Percentiles rank a stretch among this genome's conserved stretches.
phyloP scores from a whole-genome alignment of 1,284 basidiomycete species.

The Rhodotorula sp. region DNA sequence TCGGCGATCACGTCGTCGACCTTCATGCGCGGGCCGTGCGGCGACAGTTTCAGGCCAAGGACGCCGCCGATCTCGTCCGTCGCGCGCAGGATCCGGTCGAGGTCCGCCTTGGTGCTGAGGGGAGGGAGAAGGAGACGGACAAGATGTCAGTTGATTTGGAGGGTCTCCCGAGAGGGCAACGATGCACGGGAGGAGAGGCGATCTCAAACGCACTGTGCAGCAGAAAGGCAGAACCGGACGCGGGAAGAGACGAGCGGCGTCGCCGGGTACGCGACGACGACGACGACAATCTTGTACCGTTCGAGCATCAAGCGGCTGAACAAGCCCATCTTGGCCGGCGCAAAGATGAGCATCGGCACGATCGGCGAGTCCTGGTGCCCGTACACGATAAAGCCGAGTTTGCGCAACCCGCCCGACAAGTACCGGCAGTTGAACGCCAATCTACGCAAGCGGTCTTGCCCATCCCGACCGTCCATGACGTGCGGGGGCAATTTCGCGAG shows the following conservation, averaged over 20 bases:
- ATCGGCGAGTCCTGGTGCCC: slow-evolving; percentile 89
- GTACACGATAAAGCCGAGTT: slow-evolving; percentile 96
- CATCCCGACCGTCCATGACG: slow-evolving; percentile 77
- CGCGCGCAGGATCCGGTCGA: slow-evolving; percentile 80
- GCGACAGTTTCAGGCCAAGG: slow-evolving; percentile 63
- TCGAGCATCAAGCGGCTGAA: slow-evolving; percentile 79
- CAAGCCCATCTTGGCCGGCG: slow-evolving; percentile 86
- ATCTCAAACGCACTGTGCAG: slow-evolving; percentile 60
- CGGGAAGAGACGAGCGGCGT: slow-evolving; percentile 86
- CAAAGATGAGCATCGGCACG: slow-evolving; percentile 87
- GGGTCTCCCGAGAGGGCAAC: not conserved
- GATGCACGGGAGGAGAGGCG: not conserved
- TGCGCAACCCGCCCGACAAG: slow-evolving; percentile 78
- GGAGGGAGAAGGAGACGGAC: not conserved
- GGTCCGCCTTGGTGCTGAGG: slow-evolving; percentile 82
- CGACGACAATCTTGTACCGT: slow-evolving; percentile 70
- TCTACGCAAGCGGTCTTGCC: slow-evolving; percentile 73
- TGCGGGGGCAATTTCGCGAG: slow-evolving; percentile 64
- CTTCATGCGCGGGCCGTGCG: slow-evolving; percentile 54
- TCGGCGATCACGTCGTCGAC: slow-evolving; percentile 72
- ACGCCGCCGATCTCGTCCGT: slow-evolving; percentile 89
- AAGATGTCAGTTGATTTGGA: not conserved
- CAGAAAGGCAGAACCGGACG: slow-evolving; percentile 91
- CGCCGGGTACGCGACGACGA: slow-evolving; percentile 75
- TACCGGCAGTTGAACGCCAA: slow-evolving; percentile 95